A percentile compares a stretch with the other conserved stretches of the same genome.
Evolutionary conservation across 2,329 filamentous ascomycete genomes (phyloP).

Genomic region (Orbilia oligospora): DNA sequence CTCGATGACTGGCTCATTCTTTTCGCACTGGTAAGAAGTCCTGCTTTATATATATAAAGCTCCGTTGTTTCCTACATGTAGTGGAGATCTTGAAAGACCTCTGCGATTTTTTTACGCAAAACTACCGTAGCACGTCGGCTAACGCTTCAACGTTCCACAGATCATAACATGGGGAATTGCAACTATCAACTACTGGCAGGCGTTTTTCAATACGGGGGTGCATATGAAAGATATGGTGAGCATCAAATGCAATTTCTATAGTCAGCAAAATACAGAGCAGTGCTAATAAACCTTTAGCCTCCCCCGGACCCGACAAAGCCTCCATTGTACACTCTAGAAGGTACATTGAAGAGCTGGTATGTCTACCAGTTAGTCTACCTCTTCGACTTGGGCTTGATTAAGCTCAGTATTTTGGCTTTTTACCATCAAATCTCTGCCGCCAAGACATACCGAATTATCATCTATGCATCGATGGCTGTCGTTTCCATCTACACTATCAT

Average conservation of each 20-base stretch:
- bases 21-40: constrained; percentile 61
- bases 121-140: constrained; percentile 18
- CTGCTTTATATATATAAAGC: constrained; percentile 2
- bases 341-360: constrained; percentile 66
- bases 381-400: constrained; percentile 66
- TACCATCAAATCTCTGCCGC: constrained; percentile 68
- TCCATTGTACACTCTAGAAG: constrained; percentile 54
- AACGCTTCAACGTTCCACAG: constrained; percentile 51
- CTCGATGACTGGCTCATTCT: constrained; percentile 67
- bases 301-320: constrained; percentile 47
- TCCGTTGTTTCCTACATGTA: background rate
- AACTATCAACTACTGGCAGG: constrained; percentile 62
- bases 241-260: background rate
- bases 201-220: constrained; percentile 58
- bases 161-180: constrained; percentile 62
- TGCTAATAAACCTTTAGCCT: constrained; percentile 28
- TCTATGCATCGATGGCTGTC: constrained; percentile 66
- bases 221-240: constrained; percentile 62
- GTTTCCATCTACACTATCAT: constrained; percentile 65
- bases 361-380: constrained; percentile 67
- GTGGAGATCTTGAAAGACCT: background rate
- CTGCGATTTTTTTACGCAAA: constrained; percentile 6
- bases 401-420: constrained; percentile 68
- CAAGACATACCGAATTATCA: constrained; percentile 63
- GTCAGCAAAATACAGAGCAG: background rate